Percentiles rank a stretch among this genome's conserved stretches.
These are phyloP conservation scores for Penicillium desertorum DNA, from an alignment of 495 filamentous ascomycete genomes.

Conservation along the genomic window DNA sequence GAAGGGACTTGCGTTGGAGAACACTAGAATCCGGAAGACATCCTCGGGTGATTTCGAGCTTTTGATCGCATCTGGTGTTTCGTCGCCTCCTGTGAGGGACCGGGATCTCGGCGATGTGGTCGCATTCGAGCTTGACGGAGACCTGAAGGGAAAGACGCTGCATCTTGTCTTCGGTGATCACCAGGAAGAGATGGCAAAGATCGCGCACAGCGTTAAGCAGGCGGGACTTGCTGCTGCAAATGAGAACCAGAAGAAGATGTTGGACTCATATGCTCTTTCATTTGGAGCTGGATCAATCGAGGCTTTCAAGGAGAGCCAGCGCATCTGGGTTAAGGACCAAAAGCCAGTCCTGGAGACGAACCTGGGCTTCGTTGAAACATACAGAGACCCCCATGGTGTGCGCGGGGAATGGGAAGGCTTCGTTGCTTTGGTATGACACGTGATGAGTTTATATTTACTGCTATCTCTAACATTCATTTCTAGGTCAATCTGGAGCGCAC, in stretches of 20 bases:
- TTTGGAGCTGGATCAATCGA: slow-evolving; percentile 82
- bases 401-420: slow-evolving; percentile 98
- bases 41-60: slow-evolving; percentile 71
- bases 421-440: slow-evolving; percentile 61
- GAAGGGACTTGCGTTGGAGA: slow-evolving; percentile 76
- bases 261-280: slow-evolving; percentile 76
- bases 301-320: slow-evolving; percentile 87
- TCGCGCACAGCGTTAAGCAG: slow-evolving; percentile 66
- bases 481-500: slow-evolving; percentile 82
- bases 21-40: slow-evolving; percentile 81
- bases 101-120: slow-evolving; percentile 68
- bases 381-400: slow-evolving; percentile 88
- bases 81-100: slow-evolving; percentile 55
- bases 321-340: slow-evolving; percentile 90
- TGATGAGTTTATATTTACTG: neutral
- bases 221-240: slow-evolving; percentile 79
- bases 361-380: slow-evolving; percentile 95
- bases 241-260: slow-evolving; percentile 81
- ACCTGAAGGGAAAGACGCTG: slow-evolving; percentile 66
- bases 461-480: slow-evolving; percentile 37
- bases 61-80: slow-evolving; percentile 74
- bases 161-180: slow-evolving; percentile 85
- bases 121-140: slow-evolving; percentile 61
- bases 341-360: slow-evolving; percentile 87
- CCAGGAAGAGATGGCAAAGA: slow-evolving; percentile 73